A percentile compares a stretch with the other conserved stretches of the same genome.
phyloP scores from a whole-genome alignment of 1,284 basidiomycete species.

The Macrocybe sp. region DNA sequence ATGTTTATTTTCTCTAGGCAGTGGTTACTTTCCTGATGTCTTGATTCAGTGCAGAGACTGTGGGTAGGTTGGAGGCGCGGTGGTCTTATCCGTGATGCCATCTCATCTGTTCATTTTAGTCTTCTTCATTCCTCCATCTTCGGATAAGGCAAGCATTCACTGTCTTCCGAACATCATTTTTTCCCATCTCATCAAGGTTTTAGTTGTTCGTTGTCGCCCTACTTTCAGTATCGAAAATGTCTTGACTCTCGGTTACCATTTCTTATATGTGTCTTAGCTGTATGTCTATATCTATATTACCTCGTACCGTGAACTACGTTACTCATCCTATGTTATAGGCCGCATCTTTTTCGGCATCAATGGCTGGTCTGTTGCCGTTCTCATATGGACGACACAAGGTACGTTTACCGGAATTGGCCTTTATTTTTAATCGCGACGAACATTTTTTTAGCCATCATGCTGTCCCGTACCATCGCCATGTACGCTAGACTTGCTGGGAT shows the following conservation, averaged over 20 bases:
- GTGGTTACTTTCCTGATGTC: background rate
- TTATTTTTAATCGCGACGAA: background rate
- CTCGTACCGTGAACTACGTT: no score
- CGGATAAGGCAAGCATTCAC: slow-evolving; percentile 13
- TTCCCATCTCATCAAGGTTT: background rate
- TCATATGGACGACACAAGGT: slow-evolving; percentile 25
- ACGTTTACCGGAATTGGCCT: background rate
- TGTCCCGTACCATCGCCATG: slow-evolving; percentile 24
- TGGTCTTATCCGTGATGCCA: no score
- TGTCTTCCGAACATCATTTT: background rate
- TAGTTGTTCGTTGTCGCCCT: slow-evolving; percentile 17
- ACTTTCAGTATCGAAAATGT: background rate
- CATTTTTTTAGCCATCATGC: slow-evolving; percentile 17
- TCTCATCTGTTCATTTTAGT: slow-evolving; percentile 1
- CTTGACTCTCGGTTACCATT: no score
- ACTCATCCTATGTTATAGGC: no score
- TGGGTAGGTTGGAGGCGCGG: slow-evolving; percentile 10
- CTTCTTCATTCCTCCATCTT: slow-evolving; percentile 12
- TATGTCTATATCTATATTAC: no score
- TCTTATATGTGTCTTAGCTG: no score
- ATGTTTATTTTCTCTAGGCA: slow-evolving; percentile 4
- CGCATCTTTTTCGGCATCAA: no score
- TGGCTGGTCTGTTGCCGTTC: background rate
- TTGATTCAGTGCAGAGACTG: slow-evolving; percentile 9
- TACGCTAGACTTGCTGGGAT: slow-evolving; percentile 13